Percentiles rank a stretch among this genome's conserved stretches.
Evolutionary conservation across 805 yeast species (phyloP).

Genomic region (Metschnikowia orientalis): DNA sequence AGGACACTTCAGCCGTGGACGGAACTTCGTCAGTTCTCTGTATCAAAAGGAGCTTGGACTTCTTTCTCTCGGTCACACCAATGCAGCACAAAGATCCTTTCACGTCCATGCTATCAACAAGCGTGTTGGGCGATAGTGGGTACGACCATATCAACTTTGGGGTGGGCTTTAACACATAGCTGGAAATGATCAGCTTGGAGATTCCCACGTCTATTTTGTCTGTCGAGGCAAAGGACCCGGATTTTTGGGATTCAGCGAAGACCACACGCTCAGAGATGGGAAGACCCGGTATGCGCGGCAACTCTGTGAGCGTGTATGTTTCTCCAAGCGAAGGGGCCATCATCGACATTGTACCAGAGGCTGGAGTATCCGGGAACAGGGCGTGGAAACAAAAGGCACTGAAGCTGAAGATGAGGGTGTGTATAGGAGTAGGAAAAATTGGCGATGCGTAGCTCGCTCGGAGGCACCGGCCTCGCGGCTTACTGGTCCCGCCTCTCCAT

Average conservation of each 20-base stretch:
- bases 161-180: slow-evolving; percentile 49
- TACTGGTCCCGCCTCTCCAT: too few species aligned
- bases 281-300: slow-evolving; percentile 19
- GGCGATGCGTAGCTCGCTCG: slow-evolving; percentile 3
- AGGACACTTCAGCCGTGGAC: slow-evolving; percentile 9
- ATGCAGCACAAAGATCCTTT: slow-evolving; percentile 29
- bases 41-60: slow-evolving; percentile 17
- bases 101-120: slow-evolving; percentile 40
- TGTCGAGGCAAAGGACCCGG: slow-evolving; percentile 10
- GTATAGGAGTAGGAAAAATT: slow-evolving; percentile 5
- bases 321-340: slow-evolving; percentile 17
- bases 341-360: slow-evolving; percentile 9
- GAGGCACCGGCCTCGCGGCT: slow-evolving; percentile 1
- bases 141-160: slow-evolving; percentile 56
- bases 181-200: slow-evolving; percentile 49
- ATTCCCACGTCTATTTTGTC: slow-evolving; percentile 48
- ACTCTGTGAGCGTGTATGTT: slow-evolving; percentile 19
- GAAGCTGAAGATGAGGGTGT: slow-evolving; percentile 5
- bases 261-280: slow-evolving; percentile 16
- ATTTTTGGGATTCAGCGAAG: slow-evolving; percentile 16
- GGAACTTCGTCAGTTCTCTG: slow-evolving; percentile 12
- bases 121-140: slow-evolving; percentile 46
- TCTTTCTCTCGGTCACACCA: slow-evolving; percentile 36
- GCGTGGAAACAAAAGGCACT: slow-evolving; percentile 3
- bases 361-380: too few species aligned